phyloP scores from a whole-genome alignment of 768 basidiomycete genomes.

The Suillus alpinus region DNA sequence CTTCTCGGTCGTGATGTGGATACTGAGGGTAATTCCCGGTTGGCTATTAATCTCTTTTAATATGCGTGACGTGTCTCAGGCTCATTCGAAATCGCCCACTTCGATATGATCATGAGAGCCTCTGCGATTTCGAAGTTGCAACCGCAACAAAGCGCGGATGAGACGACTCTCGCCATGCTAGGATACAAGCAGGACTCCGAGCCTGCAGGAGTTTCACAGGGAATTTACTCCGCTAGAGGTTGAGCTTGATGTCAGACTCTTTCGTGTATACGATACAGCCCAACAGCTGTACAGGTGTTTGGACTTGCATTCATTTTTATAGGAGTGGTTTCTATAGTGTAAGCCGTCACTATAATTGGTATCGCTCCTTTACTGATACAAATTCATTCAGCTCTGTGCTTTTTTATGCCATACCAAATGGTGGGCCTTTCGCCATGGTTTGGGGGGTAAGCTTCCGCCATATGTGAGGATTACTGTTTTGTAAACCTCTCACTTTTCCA shows the following conservation, averaged over 20 bases:
- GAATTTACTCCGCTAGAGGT: slow-evolving; percentile 22
- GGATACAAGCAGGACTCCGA: slow-evolving; percentile 32
- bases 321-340: slow-evolving; percentile 18
- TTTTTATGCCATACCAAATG: slow-evolving; percentile 8
- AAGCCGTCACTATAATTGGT: background rate
- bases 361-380: no score
- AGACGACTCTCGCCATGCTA: slow-evolving; percentile 17
- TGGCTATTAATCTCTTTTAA: no score
- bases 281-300: slow-evolving; percentile 13
- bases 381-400: slow-evolving; percentile 3
- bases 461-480: background rate
- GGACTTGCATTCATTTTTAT: slow-evolving; percentile 29
- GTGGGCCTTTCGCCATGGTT: slow-evolving; percentile 6
- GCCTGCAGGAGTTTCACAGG: slow-evolving; percentile 24
- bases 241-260: background rate
- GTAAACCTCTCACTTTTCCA: background rate
- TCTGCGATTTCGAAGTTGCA: background rate
- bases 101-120: no score
- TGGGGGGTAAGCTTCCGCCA: slow-evolving; percentile 6
- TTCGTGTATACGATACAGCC: background rate
- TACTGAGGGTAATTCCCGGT: no score
- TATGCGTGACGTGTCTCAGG: no score
- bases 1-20: no score
- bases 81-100: background rate
- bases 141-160: slow-evolving; percentile 7